Conservation (phyloP, 345 rosid species). For the Populus nigra region DNA sequence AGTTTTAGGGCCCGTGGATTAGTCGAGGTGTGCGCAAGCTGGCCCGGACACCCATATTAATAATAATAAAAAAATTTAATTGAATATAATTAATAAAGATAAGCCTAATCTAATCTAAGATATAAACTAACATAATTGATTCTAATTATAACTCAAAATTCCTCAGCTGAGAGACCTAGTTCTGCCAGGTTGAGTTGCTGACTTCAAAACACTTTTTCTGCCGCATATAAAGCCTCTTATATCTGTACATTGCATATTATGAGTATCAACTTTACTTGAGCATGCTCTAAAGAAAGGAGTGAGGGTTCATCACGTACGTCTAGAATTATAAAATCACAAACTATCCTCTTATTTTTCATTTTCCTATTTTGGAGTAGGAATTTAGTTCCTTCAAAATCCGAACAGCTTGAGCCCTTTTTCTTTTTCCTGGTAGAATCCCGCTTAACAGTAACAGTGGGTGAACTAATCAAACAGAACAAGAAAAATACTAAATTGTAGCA, state of each 20-base stretch:
- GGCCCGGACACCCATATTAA: too few relatives aligned
- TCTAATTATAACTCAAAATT: neutral
- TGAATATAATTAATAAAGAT: too few relatives aligned
- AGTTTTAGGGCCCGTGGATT: too few relatives aligned
- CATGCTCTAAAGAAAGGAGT: neutral
- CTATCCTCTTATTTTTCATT: too few relatives aligned
- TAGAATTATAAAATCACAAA: neutral
- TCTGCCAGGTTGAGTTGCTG: neutral
- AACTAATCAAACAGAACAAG: neutral
- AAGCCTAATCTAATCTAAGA: neutral
- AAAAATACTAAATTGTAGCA: neutral
- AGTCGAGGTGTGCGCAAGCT: too few relatives aligned
- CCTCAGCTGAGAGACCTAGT: neutral
- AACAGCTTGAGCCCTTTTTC: neutral
- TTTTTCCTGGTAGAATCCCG: neutral
- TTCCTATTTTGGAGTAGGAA: neutral
- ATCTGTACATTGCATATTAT: too few relatives aligned
- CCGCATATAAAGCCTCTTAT: neutral
- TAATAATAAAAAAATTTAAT: too few relatives aligned
- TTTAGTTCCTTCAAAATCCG: neutral
- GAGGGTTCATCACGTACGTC: neutral
- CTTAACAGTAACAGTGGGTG: neutral
- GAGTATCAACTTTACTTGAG: neutral
- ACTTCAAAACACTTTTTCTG: neutral
- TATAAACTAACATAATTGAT: neutral